phyloP scores from a whole-genome alignment of 352 stramenopile genomes.

The Blastocystis sp. region DNA sequence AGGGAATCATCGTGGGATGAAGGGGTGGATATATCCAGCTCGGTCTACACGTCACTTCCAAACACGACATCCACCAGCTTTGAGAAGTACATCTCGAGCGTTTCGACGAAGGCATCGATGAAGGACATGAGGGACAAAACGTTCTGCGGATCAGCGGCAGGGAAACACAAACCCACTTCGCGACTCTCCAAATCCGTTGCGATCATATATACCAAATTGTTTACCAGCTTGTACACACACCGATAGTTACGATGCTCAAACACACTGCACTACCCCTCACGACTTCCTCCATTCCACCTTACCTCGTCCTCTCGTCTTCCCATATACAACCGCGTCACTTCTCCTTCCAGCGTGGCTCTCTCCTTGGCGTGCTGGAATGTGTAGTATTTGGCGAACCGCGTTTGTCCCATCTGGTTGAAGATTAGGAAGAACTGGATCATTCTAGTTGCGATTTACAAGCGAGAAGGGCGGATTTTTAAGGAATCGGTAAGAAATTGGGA shows the following conservation, averaged over 20 bases:
- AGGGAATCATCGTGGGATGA: slow-evolving; percentile 47
- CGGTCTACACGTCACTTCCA: slow-evolving; percentile 12
- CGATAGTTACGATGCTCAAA: slow-evolving; percentile 51
- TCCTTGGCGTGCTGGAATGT: slow-evolving; percentile 62
- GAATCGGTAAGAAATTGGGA: neutral
- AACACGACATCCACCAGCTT: slow-evolving; percentile 27
- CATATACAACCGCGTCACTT: slow-evolving; percentile 63
- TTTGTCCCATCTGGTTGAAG: slow-evolving; percentile 64
- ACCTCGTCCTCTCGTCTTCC: slow-evolving; percentile 61
- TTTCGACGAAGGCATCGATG: slow-evolving; percentile 42
- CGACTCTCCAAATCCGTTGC: slow-evolving; percentile 17
- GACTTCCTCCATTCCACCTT: neutral
- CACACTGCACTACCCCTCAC: slow-evolving; percentile 15
- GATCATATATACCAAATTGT: slow-evolving; percentile 51
- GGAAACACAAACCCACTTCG: neutral
- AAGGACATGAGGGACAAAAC: slow-evolving; percentile 29
- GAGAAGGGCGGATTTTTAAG: neutral
- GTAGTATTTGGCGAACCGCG: slow-evolving; percentile 60
- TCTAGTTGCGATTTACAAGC: neutral
- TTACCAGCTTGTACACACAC: slow-evolving; percentile 32
- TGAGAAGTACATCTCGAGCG: slow-evolving; percentile 47
- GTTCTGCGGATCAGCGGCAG: neutral
- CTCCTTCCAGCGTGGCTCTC: slow-evolving; percentile 56
- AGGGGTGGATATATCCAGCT: slow-evolving; percentile 49
- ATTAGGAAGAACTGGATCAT: slow-evolving; percentile 69